A percentile compares a stretch with the other conserved stretches of the same genome.
Evolutionary conservation across 805 yeast genomes (phyloP).

Genomic region (Ogataea populi-albae): DNA sequence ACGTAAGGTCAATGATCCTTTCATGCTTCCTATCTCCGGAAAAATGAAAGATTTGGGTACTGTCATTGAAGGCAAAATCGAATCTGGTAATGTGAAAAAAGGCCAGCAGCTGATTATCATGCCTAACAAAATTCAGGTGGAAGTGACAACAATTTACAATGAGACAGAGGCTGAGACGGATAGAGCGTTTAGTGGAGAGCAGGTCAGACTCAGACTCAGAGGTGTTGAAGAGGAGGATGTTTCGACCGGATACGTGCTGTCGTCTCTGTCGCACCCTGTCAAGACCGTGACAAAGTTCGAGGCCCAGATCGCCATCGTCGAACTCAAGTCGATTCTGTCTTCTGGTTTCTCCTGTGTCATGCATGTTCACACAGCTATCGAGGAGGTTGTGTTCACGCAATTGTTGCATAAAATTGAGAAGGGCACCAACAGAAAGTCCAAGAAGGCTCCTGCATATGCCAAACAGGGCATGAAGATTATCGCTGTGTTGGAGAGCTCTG

Average conservation of each 20-base stretch:
- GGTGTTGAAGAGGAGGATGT: constrained; percentile 98
- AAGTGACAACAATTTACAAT: constrained; percentile 82
- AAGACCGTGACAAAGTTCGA: constrained; percentile 87
- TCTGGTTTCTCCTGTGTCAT: constrained; percentile 97
- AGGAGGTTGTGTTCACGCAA: constrained; percentile 81
- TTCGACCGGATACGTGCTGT: constrained; percentile 84
- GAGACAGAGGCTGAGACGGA: constrained; percentile 95
- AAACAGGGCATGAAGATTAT: constrained; percentile 98
- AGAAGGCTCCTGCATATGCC: constrained; percentile 97
- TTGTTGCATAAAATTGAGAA: constrained; percentile 91
- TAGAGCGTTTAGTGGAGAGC: constrained; percentile 93
- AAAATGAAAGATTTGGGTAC: constrained; percentile 98
- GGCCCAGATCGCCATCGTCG: constrained; percentile 96
- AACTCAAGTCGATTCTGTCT: constrained; percentile 88
- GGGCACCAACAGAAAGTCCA: constrained; percentile 94
- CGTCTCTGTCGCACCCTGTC: constrained; percentile 84
- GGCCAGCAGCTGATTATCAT: constrained; percentile 72
- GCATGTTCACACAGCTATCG: constrained; percentile 98
- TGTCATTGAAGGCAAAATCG: constrained; percentile 96
- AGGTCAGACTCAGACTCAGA: constrained; percentile 86
- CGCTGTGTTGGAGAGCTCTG: constrained; percentile 81
- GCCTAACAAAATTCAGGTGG: constrained; percentile 88
- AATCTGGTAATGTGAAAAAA: constrained; percentile 89
- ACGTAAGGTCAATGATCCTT: constrained; percentile 90
- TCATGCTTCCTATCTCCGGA: constrained; percentile 93